Percentiles rank a stretch among this genome's conserved stretches.
phyloP scores from a whole-genome alignment of 176 grass and related monocot genomes.

The Aegilops bicornis region DNA sequence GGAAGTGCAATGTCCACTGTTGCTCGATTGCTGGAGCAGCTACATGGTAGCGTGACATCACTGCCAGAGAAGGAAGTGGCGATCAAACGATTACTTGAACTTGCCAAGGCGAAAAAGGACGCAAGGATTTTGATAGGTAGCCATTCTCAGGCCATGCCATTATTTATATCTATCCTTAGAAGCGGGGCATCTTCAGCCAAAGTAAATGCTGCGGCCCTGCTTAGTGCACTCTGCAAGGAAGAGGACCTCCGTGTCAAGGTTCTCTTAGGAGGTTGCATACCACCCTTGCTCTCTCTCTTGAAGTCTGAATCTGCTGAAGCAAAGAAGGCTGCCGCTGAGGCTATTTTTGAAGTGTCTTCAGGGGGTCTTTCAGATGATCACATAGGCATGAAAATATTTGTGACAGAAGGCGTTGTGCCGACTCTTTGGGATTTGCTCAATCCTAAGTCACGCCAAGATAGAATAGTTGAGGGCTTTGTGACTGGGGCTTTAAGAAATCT shows the following conservation, averaged over 20 bases:
- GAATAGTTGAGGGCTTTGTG: conserved; percentile 86
- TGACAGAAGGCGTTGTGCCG: conserved; percentile 88
- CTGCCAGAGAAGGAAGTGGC: conserved; percentile 64
- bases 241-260: conserved; percentile 82
- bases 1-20: conserved; percentile 67
- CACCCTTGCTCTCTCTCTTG: conserved; percentile 82
- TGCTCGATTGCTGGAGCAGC: conserved; percentile 81
- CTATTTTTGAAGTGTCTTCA: conserved; percentile 89
- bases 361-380: conserved; percentile 89
- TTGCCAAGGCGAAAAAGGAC: conserved; percentile 71
- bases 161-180: conserved; percentile 89
- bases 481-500: conserved; percentile 93
- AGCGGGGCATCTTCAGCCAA: conserved; percentile 68
- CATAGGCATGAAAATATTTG: conserved; percentile 98
- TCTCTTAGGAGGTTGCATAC: conserved; percentile 92
- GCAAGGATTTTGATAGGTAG: conserved; percentile 77
- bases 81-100: conserved; percentile 65
- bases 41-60: conserved; percentile 76
- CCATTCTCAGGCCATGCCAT: conserved; percentile 91
- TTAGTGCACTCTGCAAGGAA: conserved; percentile 90
- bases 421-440: conserved; percentile 89
- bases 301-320: conserved; percentile 77
- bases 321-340: conserved; percentile 87
- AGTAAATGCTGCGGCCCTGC: conserved; percentile 72
- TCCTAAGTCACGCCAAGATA: conserved; percentile 61